Percentiles rank a stretch among this genome's conserved stretches.
Evolutionary conservation across 2,329 filamentous ascomycete species (phyloP).

Genomic region (Aspergillus fumigatiaffinis): DNA sequence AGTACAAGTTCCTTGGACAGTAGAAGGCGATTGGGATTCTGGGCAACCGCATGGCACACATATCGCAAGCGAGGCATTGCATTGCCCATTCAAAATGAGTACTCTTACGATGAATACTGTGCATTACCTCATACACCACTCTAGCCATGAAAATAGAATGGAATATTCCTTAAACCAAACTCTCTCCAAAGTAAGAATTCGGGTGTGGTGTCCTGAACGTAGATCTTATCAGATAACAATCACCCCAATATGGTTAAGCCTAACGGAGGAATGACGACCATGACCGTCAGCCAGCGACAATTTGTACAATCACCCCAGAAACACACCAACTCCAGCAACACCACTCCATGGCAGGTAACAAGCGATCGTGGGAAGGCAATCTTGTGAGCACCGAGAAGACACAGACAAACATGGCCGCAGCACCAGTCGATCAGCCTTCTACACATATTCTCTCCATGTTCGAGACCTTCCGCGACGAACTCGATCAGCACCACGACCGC

Average conservation of each 20-base stretch:
- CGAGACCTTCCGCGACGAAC: constrained; percentile 74
- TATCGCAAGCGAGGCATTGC: neutral
- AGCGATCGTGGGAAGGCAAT: constrained; percentile 38
- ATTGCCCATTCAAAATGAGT: neutral
- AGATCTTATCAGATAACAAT: constrained; percentile 8
- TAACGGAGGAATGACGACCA: neutral
- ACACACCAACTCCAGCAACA: neutral
- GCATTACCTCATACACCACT: neutral
- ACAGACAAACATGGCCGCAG: constrained; percentile 6
- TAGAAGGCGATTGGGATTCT: neutral
- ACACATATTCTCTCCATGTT: constrained; percentile 67
- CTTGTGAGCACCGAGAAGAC: constrained; percentile 14
- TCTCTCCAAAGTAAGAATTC: too few species aligned
- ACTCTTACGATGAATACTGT: neutral
- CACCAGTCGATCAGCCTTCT: constrained; percentile 15
- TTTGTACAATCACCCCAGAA: neutral
- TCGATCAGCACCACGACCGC: constrained; percentile 92
- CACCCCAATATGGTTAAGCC: constrained; percentile 1
- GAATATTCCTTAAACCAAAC: too few species aligned
- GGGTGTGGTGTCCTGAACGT: too few species aligned
- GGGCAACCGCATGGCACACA: neutral
- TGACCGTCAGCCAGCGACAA: neutral
- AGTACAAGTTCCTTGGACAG: constrained; percentile 27
- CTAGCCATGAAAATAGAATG: neutral
- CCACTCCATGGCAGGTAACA: constrained; percentile 30